Conservation (phyloP, 805 yeast genomes). For the Candida gorgasii region DNA sequence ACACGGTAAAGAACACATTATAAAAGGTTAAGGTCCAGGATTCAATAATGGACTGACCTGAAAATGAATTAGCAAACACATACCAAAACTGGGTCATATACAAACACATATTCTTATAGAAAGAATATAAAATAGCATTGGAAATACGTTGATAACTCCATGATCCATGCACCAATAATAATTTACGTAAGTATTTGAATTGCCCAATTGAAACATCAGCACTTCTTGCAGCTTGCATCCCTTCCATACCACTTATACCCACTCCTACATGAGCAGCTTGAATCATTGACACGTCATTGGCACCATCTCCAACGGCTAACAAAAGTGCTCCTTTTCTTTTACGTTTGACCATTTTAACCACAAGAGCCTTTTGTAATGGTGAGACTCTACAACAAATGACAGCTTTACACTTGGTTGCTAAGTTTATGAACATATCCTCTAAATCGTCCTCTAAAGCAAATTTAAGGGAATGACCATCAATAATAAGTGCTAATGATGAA, state of each 20-base stretch:
- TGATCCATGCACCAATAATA: conserved; percentile 90
- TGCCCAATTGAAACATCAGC: conserved; percentile 98
- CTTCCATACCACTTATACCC: conserved; percentile 99
- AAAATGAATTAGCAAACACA: conserved; percentile 86
- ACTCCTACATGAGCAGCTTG: conserved; percentile 99
- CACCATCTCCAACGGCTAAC: conserved; percentile 97
- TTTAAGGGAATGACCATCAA: conserved; percentile 90
- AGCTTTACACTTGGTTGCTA: conserved; percentile 88
- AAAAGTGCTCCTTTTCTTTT: conserved; percentile 69
- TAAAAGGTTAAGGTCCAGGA: conserved; percentile 98
- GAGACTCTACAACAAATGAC: conserved; percentile 98
- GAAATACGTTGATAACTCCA: conserved; percentile 98
- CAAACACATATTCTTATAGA: conserved; percentile 91
- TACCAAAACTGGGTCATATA: conserved; percentile 99
- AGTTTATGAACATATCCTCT: conserved; percentile 73
- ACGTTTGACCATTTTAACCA: conserved; percentile 89
- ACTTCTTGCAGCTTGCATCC: conserved; percentile 98
- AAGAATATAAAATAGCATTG: conserved; percentile 88
- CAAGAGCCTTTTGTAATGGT: conserved; percentile 94
- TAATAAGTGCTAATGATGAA: conserved; percentile 81
- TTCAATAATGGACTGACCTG: conserved; percentile 95
- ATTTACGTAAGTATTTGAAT: conserved; percentile 79
- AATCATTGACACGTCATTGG: conserved; percentile 98
- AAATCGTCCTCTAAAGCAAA: conserved; percentile 81
- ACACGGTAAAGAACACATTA: conserved; percentile 89